Base-by-base conservation (phyloP, 129 eudicot genomes). In the Solidago caesia region DNA sequence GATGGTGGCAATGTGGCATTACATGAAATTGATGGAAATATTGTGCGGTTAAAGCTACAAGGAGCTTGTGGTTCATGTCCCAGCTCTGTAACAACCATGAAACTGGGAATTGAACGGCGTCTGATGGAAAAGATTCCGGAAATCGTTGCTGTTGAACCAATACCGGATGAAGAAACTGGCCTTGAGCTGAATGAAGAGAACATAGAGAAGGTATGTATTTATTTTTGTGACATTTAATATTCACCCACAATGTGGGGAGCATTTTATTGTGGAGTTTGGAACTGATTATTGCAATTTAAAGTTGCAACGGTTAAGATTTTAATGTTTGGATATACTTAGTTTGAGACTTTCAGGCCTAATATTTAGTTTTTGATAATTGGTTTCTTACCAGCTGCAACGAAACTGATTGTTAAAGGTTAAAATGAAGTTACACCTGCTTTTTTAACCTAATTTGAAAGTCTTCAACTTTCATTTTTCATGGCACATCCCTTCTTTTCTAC, bases 1-100 rank as follows among this genome's bases (percentile, higher is more conserved):
- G 98, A 94, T 49, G 98, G 98, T 53, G 98, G 98, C 49, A 94
- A 94, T 39, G 98, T 94, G 53, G 97, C 97, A 13, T 77, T 94
- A 45, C 98, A 94, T 71, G 98, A 94, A 79, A 90, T 94, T 41
- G 97, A 94, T 72, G 98, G 97, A 43, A 85, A 85, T 70, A 81
- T 94, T 71, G 96, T 94, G 12, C 90, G 85, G 49, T 78, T 94
- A 83, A 94, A 90, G 80, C 79, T 94, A 44, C 98, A 94, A 82
- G 98, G 98, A 75, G 98, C 98, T 39, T 94, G 98, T 79, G 98
- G 98, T 57, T 94, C 98, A 41, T 94, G 98, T 69, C 98, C 98
- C 10, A 94, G 98, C 65, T 83, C 98, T 64, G 85, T 82, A 42
- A 85, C 84, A 14, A 94, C 98, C 8, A 94, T 94, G 98, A 94